These are phyloP conservation scores for Tanacetum coccineum DNA, from an alignment of 129 eudicot species.

Conservation along the genomic window DNA sequence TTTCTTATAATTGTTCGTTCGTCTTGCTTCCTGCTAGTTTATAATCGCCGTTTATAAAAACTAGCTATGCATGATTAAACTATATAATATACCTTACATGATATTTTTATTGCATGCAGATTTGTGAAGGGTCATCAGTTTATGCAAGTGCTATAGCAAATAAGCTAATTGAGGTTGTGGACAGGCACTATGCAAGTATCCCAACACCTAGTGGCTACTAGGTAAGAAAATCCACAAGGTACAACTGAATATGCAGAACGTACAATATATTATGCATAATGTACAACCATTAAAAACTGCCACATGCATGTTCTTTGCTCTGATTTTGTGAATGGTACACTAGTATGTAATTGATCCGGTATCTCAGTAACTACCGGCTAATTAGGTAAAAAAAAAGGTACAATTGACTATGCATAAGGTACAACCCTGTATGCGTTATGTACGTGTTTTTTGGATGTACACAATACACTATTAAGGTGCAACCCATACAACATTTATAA, in stretches of 20 bases:
- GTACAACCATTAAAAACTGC: background rate
- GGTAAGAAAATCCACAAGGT: conserved; percentile 20
- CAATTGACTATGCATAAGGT: conserved; percentile 16
- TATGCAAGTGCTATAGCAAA: conserved; percentile 93
- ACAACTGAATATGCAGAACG: background rate
- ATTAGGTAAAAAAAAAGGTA: background rate
- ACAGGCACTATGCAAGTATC: conserved; percentile 64
- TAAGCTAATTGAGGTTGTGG: conserved; percentile 87
- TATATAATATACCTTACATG: background rate
- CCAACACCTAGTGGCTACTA: conserved; percentile 50
- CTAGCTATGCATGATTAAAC: conserved; percentile 7
- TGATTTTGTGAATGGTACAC: background rate
- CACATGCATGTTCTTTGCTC: background rate
- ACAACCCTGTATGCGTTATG: background rate
- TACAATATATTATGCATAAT: background rate
- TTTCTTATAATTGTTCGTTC: too few species aligned
- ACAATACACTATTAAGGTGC: too few species aligned
- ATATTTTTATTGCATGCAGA: conserved; percentile 35
- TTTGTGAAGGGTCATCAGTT: conserved; percentile 81
- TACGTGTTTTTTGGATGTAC: too few species aligned
- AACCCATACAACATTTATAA: too few species aligned
- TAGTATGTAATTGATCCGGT: background rate
- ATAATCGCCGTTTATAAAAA: too few species aligned
- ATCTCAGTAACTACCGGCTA: background rate
- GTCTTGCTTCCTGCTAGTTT: too few species aligned